A percentile compares a stretch with the other conserved stretches of the same genome.
phyloP scores from a whole-genome alignment of 1,284 basidiomycete species.

The Sanghuangporus weigelae region DNA sequence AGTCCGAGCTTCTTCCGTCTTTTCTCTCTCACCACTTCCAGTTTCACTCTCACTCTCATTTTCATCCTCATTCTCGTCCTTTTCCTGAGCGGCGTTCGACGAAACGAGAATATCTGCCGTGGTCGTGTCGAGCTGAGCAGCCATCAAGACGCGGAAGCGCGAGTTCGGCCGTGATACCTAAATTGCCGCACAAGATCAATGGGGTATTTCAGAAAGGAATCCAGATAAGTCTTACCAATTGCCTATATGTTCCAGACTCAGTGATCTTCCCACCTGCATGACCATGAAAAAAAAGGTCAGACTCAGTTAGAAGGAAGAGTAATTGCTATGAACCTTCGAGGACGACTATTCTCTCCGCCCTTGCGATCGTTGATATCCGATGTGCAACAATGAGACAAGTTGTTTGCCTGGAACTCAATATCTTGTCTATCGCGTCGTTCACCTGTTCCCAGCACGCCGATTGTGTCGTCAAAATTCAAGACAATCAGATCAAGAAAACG shows the following conservation, averaged over 20 bases:
- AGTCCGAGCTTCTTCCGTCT: neutral
- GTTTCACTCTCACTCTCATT: neutral
- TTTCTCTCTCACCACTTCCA: neutral
- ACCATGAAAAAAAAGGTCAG: neutral
- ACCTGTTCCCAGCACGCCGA: conserved; percentile 40
- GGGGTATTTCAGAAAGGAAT: neutral
- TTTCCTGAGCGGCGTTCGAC: neutral
- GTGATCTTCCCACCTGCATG: conserved; percentile 67
- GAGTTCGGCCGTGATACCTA: conserved; percentile 63
- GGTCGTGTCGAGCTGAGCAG: conserved; percentile 70
- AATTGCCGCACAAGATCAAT: conserved; percentile 2
- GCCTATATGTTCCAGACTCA: conserved; percentile 80
- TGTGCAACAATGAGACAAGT: conserved; percentile 91
- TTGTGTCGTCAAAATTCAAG: neutral
- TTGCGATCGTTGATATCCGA: conserved; percentile 77
- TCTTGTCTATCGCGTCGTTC: conserved; percentile 88
- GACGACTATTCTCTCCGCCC: conserved; percentile 82
- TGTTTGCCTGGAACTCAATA: conserved; percentile 69
- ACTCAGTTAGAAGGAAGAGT: neutral
- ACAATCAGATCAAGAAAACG: neutral
- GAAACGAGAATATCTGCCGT: conserved; percentile 22
- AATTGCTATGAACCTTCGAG: conserved; percentile 56
- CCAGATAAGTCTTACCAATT: conserved; percentile 48
- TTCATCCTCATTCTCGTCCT: neutral
- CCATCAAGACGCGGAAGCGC: conserved; percentile 80